These are phyloP conservation scores for Amoebophrya sp. DNA, from an alignment of 169 alveolate species.

Conservation along the genomic window DNA sequence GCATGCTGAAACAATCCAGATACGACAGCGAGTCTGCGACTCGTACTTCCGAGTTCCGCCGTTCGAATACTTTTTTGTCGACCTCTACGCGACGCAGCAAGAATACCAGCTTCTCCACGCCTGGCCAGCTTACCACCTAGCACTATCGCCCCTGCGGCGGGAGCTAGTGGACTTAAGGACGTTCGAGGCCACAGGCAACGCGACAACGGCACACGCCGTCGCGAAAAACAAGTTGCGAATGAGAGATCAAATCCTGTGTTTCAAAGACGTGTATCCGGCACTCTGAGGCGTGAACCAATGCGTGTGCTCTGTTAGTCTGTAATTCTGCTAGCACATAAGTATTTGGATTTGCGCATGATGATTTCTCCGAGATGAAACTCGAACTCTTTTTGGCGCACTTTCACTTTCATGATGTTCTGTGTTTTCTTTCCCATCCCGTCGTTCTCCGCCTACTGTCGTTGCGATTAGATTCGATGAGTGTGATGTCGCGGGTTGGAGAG, in stretches of 20 bases:
- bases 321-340: too few species aligned
- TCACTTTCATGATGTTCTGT: too few species aligned
- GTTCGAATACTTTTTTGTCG: not conserved
- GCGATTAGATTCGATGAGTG: too few species aligned
- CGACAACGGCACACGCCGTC: not conserved
- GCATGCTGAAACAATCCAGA: not conserved
- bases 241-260: not conserved
- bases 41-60: not conserved
- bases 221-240: not conserved
- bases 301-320: too few species aligned
- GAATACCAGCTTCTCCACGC: not conserved
- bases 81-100: not conserved
- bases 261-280: not conserved
- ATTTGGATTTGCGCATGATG: too few species aligned
- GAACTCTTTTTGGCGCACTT: too few species aligned
- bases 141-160: not conserved
- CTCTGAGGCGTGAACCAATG: too few species aligned
- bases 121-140: not conserved
- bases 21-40: not conserved
- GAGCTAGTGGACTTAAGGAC: not conserved
- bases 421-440: too few species aligned
- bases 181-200: not conserved
- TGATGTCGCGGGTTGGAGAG: too few species aligned
- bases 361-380: too few species aligned
- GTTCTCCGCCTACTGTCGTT: too few species aligned